Evolutionary conservation across 2,329 filamentous ascomycete genomes (phyloP).

Genomic region (Neonectria coccinea): DNA sequence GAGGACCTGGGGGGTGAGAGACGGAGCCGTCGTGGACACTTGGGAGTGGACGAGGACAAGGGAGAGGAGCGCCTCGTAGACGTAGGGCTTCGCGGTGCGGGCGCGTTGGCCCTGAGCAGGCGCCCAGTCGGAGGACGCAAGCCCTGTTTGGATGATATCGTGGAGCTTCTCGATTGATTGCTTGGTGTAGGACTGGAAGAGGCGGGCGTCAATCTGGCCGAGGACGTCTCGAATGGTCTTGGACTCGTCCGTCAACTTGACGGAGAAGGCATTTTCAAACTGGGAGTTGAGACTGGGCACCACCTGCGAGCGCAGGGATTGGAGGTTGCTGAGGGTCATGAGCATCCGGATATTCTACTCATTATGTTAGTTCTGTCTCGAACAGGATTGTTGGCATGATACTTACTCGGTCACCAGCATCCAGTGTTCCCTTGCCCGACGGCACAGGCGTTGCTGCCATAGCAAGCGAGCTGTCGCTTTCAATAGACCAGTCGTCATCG

Average conservation of each 20-base stretch:
- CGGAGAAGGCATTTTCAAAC: conserved; percentile 93
- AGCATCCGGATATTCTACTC: conserved; percentile 91
- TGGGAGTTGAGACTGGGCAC: conserved; percentile 90
- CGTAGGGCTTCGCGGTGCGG: conserved; percentile 83
- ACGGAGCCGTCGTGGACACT: conserved; percentile 81
- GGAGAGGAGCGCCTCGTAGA: conserved; percentile 86
- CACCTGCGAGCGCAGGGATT: conserved; percentile 81
- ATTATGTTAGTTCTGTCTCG: conserved; percentile 41
- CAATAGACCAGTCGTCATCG: conserved; percentile 71
- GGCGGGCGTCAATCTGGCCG: conserved; percentile 86
- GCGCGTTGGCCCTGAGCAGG: conserved; percentile 70
- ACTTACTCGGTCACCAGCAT: conserved; percentile 68
- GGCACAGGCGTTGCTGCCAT: conserved; percentile 50
- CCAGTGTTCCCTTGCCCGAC: conserved; percentile 61
- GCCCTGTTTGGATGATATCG: conserved; percentile 77
- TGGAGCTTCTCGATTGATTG: conserved; percentile 78
- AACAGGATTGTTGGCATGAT: neutral
- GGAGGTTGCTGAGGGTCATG: conserved; percentile 91
- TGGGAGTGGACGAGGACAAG: conserved; percentile 94
- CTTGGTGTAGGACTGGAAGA: conserved; percentile 92
- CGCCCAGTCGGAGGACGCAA: conserved; percentile 78
- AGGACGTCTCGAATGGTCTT: conserved; percentile 93
- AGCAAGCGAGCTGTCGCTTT: conserved; percentile 56
- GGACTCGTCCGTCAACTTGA: conserved; percentile 92
- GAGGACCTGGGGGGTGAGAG: conserved; percentile 83